Evolutionary conservation across 2,329 filamentous ascomycete genomes (phyloP).

Genomic region (Massarina eburnea): DNA sequence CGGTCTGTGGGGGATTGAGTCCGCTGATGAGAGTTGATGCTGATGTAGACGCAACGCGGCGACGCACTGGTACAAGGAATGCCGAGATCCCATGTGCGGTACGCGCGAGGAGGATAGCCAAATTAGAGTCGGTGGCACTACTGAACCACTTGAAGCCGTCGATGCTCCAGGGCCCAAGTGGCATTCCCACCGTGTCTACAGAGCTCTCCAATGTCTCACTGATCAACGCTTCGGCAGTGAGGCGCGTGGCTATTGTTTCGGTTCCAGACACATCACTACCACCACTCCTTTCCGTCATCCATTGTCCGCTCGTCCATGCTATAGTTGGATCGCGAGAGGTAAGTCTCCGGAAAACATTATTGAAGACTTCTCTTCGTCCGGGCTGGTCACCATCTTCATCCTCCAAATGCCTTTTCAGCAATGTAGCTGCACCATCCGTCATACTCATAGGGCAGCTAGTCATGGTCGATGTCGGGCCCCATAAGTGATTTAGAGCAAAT

Average conservation of each 20-base stretch:
- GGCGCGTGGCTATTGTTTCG: conserved; percentile 59
- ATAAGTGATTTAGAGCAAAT: conserved; percentile 62
- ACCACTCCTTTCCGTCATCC: conserved; percentile 74
- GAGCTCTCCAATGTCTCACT: conserved; percentile 23
- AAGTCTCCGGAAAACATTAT: conserved; percentile 57
- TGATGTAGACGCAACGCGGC: conserved; percentile 17
- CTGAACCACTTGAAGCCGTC: conserved; percentile 74
- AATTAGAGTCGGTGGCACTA: conserved; percentile 65
- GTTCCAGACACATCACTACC: conserved; percentile 70
- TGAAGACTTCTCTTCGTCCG: conserved; percentile 48
- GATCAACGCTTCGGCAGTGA: conserved; percentile 22
- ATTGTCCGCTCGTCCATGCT: conserved; percentile 73
- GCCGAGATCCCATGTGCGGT: conserved; percentile 58
- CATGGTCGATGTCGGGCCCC: conserved; percentile 60
- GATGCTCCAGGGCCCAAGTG: conserved; percentile 61
- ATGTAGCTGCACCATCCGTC: conserved; percentile 59
- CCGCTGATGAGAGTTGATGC: conserved; percentile 9
- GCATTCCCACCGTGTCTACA: conserved; percentile 33
- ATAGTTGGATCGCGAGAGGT: conserved; percentile 53
- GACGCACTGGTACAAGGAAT: conserved; percentile 67
- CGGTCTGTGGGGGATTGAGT: conserved; percentile 29
- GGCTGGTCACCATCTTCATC: conserved; percentile 29
- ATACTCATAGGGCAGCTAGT: conserved; percentile 68
- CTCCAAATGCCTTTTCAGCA: conserved; percentile 22
- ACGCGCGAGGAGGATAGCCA: conserved; percentile 65